phyloP scores from a whole-genome alignment of 2,329 filamentous ascomycete species.

The Claviceps africana region DNA sequence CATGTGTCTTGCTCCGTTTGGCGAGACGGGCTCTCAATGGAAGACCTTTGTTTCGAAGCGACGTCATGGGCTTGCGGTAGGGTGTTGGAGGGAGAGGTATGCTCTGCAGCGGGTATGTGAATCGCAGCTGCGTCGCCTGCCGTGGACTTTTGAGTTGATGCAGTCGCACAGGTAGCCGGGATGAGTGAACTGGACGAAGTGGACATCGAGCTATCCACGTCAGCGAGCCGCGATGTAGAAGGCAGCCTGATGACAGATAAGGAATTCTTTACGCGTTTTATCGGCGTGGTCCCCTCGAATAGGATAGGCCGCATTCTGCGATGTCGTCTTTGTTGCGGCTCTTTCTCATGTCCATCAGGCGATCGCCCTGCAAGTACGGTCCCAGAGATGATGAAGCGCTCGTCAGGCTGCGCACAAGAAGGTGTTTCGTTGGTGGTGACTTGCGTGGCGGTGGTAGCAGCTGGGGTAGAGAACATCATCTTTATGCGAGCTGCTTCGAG shows the following conservation, averaged over 20 bases:
- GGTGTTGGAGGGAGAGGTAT: not conserved
- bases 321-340: slow-evolving; percentile 3
- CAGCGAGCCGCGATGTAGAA: slow-evolving; percentile 9
- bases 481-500: slow-evolving; percentile 10
- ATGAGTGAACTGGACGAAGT: slow-evolving; percentile 18
- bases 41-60: not conserved
- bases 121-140: not conserved
- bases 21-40: not conserved
- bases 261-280: not conserved
- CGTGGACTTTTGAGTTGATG: slow-evolving; percentile 1
- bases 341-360: not conserved
- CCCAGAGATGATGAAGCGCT: slow-evolving; percentile 9
- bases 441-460: not conserved
- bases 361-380: slow-evolving; percentile 6
- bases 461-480: slow-evolving; percentile 7
- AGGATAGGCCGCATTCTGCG: slow-evolving; percentile 15
- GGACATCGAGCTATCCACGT: slow-evolving; percentile 13
- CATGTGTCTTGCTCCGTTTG: not conserved
- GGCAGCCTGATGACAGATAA: slow-evolving; percentile 8
- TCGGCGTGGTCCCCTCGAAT: slow-evolving; percentile 7
- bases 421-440: slow-evolving; percentile 15
- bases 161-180: slow-evolving; percentile 11
- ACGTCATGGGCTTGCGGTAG: not conserved
- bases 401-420: slow-evolving; percentile 19
- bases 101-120: not conserved